Percentiles rank a stretch among this genome's conserved stretches.
These are phyloP conservation scores for Ustilago cynodontis DNA, from an alignment of 1,284 basidiomycete species.

Conservation along the genomic window DNA sequence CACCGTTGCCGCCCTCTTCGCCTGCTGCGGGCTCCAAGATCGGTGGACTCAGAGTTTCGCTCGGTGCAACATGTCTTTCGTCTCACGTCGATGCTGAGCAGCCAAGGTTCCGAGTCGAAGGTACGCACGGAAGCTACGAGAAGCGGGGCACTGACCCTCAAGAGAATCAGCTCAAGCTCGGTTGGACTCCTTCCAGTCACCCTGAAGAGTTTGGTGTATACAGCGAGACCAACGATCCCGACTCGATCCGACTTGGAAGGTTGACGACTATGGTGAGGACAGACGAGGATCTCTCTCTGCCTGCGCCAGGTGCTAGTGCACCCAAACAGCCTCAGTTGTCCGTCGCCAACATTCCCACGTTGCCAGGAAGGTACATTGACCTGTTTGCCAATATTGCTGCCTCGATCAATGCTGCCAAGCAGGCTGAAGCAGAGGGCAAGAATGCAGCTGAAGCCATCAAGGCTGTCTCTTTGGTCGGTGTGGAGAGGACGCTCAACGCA, in stretches of 20 bases:
- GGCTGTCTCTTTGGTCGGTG: conserved; percentile 40
- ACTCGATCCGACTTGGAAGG: conserved; percentile 51
- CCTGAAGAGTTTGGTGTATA: conserved; percentile 64
- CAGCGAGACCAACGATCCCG: conserved; percentile 48
- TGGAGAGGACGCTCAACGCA: conserved; percentile 50
- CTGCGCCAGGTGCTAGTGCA: conserved; percentile 21
- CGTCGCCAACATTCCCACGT: conserved; percentile 58
- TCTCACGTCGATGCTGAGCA: conserved; percentile 64
- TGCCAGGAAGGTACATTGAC: conserved; percentile 64
- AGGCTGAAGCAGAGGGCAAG: conserved; percentile 33
- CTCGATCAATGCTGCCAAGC: conserved; percentile 51
- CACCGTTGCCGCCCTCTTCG: conserved; percentile 53
- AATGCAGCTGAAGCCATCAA: conserved; percentile 30
- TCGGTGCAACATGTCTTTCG: conserved; percentile 63
- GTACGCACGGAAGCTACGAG: conserved; percentile 61
- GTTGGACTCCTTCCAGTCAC: conserved; percentile 59
- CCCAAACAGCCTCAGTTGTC: conserved; percentile 59
- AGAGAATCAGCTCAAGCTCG: conserved; percentile 66
- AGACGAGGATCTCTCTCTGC: conserved; percentile 36
- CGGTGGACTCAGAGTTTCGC: conserved; percentile 54
- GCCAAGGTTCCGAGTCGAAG: conserved; percentile 62
- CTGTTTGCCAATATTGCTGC: conserved; percentile 63
- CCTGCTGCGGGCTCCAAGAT: conserved; percentile 55
- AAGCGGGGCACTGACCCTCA: conserved; percentile 67
- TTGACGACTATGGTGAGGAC: conserved; percentile 53